These are phyloP conservation scores for Acacia confusa DNA, from an alignment of 306 rosid species.

Conservation along the genomic window DNA sequence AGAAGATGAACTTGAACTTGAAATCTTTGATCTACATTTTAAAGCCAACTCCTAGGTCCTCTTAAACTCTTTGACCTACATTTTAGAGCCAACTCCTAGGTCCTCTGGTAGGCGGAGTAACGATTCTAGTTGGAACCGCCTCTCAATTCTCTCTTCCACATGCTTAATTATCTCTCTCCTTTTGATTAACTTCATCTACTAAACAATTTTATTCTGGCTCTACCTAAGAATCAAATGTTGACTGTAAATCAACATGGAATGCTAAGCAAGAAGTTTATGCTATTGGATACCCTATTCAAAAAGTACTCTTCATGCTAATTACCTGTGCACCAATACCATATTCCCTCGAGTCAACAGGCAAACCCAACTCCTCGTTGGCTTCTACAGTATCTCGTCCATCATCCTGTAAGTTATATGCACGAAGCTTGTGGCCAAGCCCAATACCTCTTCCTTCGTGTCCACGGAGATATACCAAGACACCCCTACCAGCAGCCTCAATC, in stretches of 20 bases:
- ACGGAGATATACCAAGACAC: conserved; percentile 86
- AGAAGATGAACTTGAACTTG: neutral
- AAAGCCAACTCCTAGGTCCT: neutral
- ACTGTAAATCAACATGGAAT: conserved; percentile 9
- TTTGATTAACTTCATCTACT: neutral
- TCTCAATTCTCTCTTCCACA: neutral
- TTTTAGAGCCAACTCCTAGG: neutral
- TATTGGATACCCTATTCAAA: neutral
- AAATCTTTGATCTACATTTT: neutral
- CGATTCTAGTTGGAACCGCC: neutral
- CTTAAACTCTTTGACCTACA: neutral
- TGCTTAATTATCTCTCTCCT: neutral
- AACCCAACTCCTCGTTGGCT: conserved; percentile 92
- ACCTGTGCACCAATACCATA: conserved; percentile 99
- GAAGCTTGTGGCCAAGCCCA: conserved; percentile 96
- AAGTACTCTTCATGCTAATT: neutral
- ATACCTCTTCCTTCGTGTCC: conserved; percentile 98
- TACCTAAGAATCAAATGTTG: neutral
- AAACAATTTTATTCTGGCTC: neutral
- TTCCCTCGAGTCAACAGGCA: conserved; percentile 95
- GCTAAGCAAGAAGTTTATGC: neutral
- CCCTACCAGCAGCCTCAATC: conserved; percentile 94
- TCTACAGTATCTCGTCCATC: conserved; percentile 86
- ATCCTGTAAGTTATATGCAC: conserved; percentile 87
- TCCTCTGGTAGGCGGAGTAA: neutral